Evolutionary conservation across 2,329 filamentous ascomycete species (phyloP), one percentile per base, ranked within the genome.

Genomic region (Metarhizium sp.): DNA sequence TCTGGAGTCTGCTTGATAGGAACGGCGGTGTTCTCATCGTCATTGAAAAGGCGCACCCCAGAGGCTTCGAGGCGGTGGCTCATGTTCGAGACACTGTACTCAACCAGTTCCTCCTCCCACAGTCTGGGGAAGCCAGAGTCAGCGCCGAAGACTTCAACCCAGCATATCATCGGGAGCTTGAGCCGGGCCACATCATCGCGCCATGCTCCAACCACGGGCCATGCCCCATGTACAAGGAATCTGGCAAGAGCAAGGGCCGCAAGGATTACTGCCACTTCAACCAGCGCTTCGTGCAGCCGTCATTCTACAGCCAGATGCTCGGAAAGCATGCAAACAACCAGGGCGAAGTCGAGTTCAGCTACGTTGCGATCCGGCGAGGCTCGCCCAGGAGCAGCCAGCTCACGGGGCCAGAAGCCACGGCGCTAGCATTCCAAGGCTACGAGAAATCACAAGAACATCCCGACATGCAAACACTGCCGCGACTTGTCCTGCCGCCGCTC

Each of bases 191-290:
- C 73, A 83, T 88, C 53, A 70, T 88, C 55, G 85, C 85, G 4
- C 85, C 85, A 65, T 99, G 94, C 74, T 96, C 94, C 0, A 97
- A 91, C 69, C 94, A 99, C 69, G 76, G 78, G 8, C 78, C 80
- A 56, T 99, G 94, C 62, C 94, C 94, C 0, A 95, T 99, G 88
- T 96, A 96, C 67, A 75, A 79, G 20, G 76, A 78, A 0, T 79
- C 86, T 0, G 90, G 91, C 0, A 76, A 86, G 54, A 84, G 82
- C 54, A 74, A 74, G 32, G 90, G 91, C 6, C 83, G 92, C 55
- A 92, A 91, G 63, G 92, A 97, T 66, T 94, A 87, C 66, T 99
- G 94, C 70, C 88, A 87, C 69, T 97, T 99, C 70, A 81, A 78
- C 59, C 94, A 99, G 72, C 84, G 94, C 50, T 97, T 90, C 67